Percentiles rank a stretch among this genome's conserved stretches.
These are phyloP conservation scores for Erodium maritimum DNA, from an alignment of 345 rosid genomes.

Conservation along the genomic window DNA sequence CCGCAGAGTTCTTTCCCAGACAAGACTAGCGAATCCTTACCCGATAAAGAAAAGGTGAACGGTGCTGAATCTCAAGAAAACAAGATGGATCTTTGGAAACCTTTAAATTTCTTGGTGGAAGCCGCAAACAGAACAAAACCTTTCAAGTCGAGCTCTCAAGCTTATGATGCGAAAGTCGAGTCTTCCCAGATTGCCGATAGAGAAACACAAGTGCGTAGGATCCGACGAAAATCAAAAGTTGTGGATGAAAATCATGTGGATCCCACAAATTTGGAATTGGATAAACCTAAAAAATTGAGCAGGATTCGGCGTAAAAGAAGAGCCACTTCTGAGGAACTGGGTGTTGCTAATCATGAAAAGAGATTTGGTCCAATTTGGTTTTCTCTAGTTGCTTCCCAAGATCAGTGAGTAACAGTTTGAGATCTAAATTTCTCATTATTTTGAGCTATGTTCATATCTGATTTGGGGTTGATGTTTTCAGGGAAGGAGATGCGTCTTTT, in stretches of 20 bases:
- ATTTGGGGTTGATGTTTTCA: conserved; percentile 27
- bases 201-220: conserved; percentile 30
- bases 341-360: conserved; percentile 32
- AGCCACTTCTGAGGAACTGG: conserved; percentile 34
- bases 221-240: conserved; percentile 27
- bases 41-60: conserved; percentile 26
- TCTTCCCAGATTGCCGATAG: conserved; percentile 16
- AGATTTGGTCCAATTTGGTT: conserved; percentile 85
- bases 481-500: conserved; percentile 65
- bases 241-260: conserved; percentile 39
- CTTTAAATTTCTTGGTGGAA: conserved; percentile 85
- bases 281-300: conserved; percentile 43
- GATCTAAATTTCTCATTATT: conserved; percentile 9
- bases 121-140: conserved; percentile 81
- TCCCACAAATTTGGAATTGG: conserved; percentile 41
- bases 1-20: conserved; percentile 46
- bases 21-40: conserved; percentile 31
- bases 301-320: conserved; percentile 50
- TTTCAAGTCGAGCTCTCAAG: conserved; percentile 51
- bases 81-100: conserved; percentile 75
- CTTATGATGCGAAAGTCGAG: conserved; percentile 19
- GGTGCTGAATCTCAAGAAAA: conserved; percentile 45
- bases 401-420: conserved; percentile 50
- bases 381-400: conserved; percentile 72
- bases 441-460: conserved; percentile 10